Evolutionary conservation across 2,329 filamentous ascomycete species (phyloP).

Genomic region (Cladosporium phlei): DNA sequence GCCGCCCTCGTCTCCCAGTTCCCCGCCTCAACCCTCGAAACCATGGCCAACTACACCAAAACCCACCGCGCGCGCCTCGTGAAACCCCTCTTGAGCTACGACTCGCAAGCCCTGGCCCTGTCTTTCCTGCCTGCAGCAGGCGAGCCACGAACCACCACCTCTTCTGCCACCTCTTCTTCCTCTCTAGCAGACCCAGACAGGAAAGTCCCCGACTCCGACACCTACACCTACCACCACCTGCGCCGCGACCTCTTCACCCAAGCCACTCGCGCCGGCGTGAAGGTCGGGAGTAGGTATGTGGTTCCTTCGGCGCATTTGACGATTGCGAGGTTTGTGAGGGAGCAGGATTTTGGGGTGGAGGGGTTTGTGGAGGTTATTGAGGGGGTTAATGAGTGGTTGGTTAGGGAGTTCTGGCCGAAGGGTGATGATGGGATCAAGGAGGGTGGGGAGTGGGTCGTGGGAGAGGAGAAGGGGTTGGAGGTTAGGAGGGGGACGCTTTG

Average conservation of each 20-base stretch:
- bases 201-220: constrained; percentile 48
- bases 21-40: constrained; percentile 47
- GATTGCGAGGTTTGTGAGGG: constrained; percentile 70
- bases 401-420: constrained; percentile 64
- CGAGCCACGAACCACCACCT: constrained; percentile 68
- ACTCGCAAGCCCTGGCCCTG: constrained; percentile 77
- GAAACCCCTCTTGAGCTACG: constrained; percentile 77
- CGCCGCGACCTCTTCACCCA: constrained; percentile 69
- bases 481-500: constrained; percentile 70
- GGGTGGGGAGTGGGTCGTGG: constrained; percentile 77
- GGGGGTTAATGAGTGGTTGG: constrained; percentile 70
- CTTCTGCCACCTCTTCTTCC: constrained; percentile 67
- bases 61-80: constrained; percentile 68
- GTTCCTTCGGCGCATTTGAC: constrained; percentile 89
- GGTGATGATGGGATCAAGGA: constrained; percentile 21
- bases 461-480: constrained; percentile 76
- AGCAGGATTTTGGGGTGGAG: constrained; percentile 52
- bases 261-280: constrained; percentile 58
- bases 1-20: constrained; percentile 24
- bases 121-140: constrained; percentile 78
- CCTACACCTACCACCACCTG: constrained; percentile 86
- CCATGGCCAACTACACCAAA: constrained; percentile 63
- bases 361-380: constrained; percentile 68
- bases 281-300: constrained; percentile 73
- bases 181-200: too few species aligned